phyloP scores from a whole-genome alignment of 1,284 basidiomycete genomes.

The Ceratobasidium sp. region DNA sequence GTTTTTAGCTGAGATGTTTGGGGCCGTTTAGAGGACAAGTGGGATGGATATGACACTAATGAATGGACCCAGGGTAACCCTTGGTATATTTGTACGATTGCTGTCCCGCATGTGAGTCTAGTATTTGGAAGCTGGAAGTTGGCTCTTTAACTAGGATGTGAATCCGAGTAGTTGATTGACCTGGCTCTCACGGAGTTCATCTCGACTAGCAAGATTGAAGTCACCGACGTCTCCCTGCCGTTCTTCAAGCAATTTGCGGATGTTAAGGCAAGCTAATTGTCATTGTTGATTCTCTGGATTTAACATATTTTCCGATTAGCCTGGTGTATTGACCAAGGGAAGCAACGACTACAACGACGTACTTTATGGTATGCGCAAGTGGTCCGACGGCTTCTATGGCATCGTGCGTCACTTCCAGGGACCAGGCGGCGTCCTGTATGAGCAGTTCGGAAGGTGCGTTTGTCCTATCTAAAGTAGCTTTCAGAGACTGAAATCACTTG shows the following conservation, averaged over 20 bases:
- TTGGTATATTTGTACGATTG: conserved; percentile 61
- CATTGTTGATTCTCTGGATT: neutral
- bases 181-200: conserved; percentile 51
- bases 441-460: conserved; percentile 59
- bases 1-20: no score
- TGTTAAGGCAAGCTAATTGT: conserved; percentile 10
- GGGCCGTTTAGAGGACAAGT: conserved; percentile 57
- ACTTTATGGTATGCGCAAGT: conserved; percentile 50
- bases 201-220: conserved; percentile 49
- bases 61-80: conserved; percentile 58
- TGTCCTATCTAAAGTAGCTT: neutral
- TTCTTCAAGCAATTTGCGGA: conserved; percentile 57
- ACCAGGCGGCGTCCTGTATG: conserved; percentile 57
- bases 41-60: conserved; percentile 56
- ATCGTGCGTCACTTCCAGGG: conserved; percentile 53
- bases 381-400: conserved; percentile 57
- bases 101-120: conserved; percentile 56
- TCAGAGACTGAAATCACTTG: neutral
- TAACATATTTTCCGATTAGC: conserved; percentile 5
- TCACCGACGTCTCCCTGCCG: conserved; percentile 50
- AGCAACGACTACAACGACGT: conserved; percentile 50
- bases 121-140: no score
- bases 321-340: neutral
- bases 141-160: neutral
- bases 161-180: conserved; percentile 52